Evolutionary conservation across 1,284 basidiomycete genomes (phyloP).

Genomic region (Bjerkandera adusta): DNA sequence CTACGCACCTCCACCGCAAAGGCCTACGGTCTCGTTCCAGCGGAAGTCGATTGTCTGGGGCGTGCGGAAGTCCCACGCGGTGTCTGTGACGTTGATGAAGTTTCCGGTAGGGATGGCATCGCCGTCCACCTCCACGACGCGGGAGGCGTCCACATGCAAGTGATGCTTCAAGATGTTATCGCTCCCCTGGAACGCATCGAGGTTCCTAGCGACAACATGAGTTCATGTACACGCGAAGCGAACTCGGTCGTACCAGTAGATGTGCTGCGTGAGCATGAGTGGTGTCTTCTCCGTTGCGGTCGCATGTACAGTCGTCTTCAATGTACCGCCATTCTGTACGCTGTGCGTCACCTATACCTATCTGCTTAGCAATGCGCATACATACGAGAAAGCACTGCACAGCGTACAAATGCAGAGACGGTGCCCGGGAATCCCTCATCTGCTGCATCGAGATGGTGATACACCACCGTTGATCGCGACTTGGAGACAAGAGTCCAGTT

Average conservation of each 20-base stretch:
- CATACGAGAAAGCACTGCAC: background rate
- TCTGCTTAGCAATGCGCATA: background rate
- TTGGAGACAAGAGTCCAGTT: constrained; percentile 50
- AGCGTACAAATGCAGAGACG: constrained; percentile 43
- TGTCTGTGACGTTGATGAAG: constrained; percentile 38
- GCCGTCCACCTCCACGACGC: constrained; percentile 43
- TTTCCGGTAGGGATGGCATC: constrained; percentile 49
- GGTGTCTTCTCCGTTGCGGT: constrained; percentile 51
- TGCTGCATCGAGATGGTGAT: constrained; percentile 46
- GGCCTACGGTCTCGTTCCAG: constrained; percentile 39
- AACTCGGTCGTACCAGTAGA: constrained; percentile 42
- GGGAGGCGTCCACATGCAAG: constrained; percentile 40
- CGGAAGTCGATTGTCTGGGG: constrained; percentile 37
- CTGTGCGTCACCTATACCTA: constrained; percentile 45
- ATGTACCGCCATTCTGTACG: constrained; percentile 43
- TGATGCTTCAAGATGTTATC: constrained; percentile 44
- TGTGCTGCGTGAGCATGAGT: constrained; percentile 57
- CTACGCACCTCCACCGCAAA: constrained; percentile 37
- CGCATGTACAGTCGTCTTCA: constrained; percentile 44
- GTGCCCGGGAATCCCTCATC: constrained; percentile 56
- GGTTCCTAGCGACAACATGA: constrained; percentile 44
- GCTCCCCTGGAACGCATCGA: constrained; percentile 52
- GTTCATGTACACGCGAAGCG: background rate
- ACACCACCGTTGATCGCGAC: constrained; percentile 45
- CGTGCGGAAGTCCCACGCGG: constrained; percentile 46